Evolutionary conservation across 371 early-diverging fungal genomes (phyloP).

Genomic region (Apophysomyces elegans): DNA sequence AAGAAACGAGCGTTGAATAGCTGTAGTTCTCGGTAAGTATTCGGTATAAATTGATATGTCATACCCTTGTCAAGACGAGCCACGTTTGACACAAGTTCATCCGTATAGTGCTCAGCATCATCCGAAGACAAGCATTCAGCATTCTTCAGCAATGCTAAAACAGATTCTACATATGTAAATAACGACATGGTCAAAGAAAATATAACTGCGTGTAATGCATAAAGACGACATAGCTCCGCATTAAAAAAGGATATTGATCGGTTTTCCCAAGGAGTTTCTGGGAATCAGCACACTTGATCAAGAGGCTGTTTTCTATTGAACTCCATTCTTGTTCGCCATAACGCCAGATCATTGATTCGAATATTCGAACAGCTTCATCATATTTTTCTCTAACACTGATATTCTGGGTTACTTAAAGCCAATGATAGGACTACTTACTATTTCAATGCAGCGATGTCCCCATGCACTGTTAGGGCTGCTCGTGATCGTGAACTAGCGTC

Average conservation of each 20-base stretch:
- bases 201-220: not conserved
- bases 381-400: conserved; percentile 65
- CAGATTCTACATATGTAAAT: conserved; percentile 60
- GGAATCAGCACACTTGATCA: conserved; percentile 74
- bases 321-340: conserved; percentile 77
- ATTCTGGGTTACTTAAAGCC: not conserved
- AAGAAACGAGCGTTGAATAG: conserved; percentile 55
- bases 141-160: conserved; percentile 63
- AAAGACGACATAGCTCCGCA: not conserved
- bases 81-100: conserved; percentile 58
- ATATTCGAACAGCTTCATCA: conserved; percentile 69
- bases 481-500: conserved; percentile 66
- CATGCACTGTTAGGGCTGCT: conserved; percentile 66
- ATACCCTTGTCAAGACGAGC: conserved; percentile 48
- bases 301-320: conserved; percentile 69
- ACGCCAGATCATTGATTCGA: conserved; percentile 66
- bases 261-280: conserved; percentile 61
- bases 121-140: conserved; percentile 49
- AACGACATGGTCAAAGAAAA: conserved; percentile 12
- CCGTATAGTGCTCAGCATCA: conserved; percentile 51
- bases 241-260: conserved; percentile 45
- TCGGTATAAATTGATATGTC: not conserved
- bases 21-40: conserved; percentile 28
- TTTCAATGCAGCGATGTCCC: conserved; percentile 78
- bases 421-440: conserved; percentile 56